Base-by-base conservation (phyloP, 768 basidiomycete species). In the Suillus bovinus region DNA sequence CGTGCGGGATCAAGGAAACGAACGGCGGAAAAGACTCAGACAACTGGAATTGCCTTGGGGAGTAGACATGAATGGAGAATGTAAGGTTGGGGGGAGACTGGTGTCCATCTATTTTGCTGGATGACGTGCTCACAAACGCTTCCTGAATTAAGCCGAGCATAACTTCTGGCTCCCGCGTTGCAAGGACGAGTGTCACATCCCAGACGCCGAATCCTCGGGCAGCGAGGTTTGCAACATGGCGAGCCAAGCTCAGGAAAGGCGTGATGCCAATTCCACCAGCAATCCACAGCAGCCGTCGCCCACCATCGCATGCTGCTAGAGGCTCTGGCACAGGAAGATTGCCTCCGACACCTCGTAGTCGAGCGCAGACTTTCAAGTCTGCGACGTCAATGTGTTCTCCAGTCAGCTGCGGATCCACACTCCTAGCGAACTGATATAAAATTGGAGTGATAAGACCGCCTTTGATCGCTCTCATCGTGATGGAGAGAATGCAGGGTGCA, bases 221-320 rank as follows among this genome's bases (percentile, higher is more conserved):
- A 29, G 64, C 59, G 20, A 71, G 66, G 14, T 61, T 55, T 20
- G 65, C 59, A 16, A 70, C 64, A 10, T 70, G 44, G 20, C 61
- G 60, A 0, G 86, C 75, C 81, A 87, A 80, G 31, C 80, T 79
- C n/a, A 88, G 68, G 71, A 85, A 88, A 0, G 86, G 87, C 20
- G 87, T 88, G 22, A 88, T 53, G 4, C 87, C 86, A 44, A 89
- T 87, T 0, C 87, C 87, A 27, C 85, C 86, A 1, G 85, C 86
- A n/a, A 85, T 72, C 85, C 84, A 87, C 31, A 86, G 70, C 33
- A 85, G 67, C 36, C 75, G 75, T 47, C 61, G 70, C 17, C 62
- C 68, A 11, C 63, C 65, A 10, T 70, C 70, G n/a, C 69, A 71
- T 27, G 64, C 70, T 7, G 70, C 66, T 22, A 69, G 10, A 1